Evolutionary conservation across 1,139 yeast species (phyloP).

Genomic region (Suhomyces atakaporum): DNA sequence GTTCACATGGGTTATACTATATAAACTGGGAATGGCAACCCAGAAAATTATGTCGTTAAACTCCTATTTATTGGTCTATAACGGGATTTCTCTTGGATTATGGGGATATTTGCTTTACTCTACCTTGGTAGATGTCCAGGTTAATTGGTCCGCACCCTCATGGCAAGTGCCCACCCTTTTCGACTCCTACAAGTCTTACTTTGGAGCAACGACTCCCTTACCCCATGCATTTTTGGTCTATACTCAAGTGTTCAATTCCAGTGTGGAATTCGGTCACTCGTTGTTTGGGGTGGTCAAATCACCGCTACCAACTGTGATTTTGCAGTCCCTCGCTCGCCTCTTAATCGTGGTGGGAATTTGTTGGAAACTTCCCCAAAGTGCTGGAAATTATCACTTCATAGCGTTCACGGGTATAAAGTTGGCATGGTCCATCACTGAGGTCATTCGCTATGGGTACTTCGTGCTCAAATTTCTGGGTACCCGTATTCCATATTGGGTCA

Average conservation of each 20-base stretch:
- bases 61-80: slow-evolving; percentile 43
- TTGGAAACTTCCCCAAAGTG: slow-evolving; percentile 31
- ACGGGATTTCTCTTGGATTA: slow-evolving; percentile 61
- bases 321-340: slow-evolving; percentile 38
- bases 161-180: not conserved
- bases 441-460: slow-evolving; percentile 36
- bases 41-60: not conserved
- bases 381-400: slow-evolving; percentile 31
- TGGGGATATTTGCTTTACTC: slow-evolving; percentile 58
- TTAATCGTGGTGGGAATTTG: slow-evolving; percentile 36
- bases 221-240: slow-evolving; percentile 36
- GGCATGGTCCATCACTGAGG: slow-evolving; percentile 41
- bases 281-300: slow-evolving; percentile 32
- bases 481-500: slow-evolving; percentile 22
- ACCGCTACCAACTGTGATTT: slow-evolving; percentile 29
- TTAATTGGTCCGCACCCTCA: not conserved
- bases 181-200: not conserved
- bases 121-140: slow-evolving; percentile 19
- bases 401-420: slow-evolving; percentile 29
- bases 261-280: slow-evolving; percentile 30
- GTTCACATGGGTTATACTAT: not conserved
- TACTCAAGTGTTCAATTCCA: slow-evolving; percentile 34
- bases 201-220: not conserved
- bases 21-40: not conserved
- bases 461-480: slow-evolving; percentile 18